These are phyloP conservation scores for Gossypium davidsonii DNA, from an alignment of 441 rosid species.

Conservation along the genomic window DNA sequence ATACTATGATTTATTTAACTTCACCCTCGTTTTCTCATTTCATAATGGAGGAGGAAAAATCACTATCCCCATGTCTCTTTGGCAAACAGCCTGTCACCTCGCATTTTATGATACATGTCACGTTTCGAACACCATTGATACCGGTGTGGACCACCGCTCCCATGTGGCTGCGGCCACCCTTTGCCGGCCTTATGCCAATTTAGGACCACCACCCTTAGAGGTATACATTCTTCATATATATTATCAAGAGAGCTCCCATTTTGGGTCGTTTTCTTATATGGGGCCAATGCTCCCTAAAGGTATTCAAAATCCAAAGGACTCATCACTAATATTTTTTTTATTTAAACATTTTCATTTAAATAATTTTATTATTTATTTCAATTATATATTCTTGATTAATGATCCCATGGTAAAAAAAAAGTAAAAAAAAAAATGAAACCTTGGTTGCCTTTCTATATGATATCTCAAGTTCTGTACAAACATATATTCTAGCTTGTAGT, in stretches of 20 bases:
- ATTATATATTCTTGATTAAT: too few species aligned
- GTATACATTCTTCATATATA: not conserved
- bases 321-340: not conserved
- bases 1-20: too few species aligned
- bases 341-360: not conserved
- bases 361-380: not conserved
- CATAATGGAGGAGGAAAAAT: not conserved
- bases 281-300: slow-evolving; percentile 12
- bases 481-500: too few species aligned
- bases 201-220: slow-evolving; percentile 40
- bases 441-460: too few species aligned
- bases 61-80: not conserved
- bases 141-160: slow-evolving; percentile 48
- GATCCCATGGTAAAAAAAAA: too few species aligned
- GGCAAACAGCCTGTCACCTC: slow-evolving; percentile 32
- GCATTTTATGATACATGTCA: slow-evolving; percentile 13
- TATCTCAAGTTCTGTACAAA: too few species aligned
- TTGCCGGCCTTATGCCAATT: slow-evolving; percentile 34
- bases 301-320: too few species aligned
- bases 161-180: slow-evolving; percentile 51
- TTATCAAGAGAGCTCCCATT: slow-evolving; percentile 1
- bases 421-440: too few species aligned
- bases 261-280: slow-evolving; percentile 35
- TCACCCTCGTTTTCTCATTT: not conserved
- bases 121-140: not conserved